phyloP scores from a whole-genome alignment of 1,284 basidiomycete genomes.

The Ustilago shanxiensis region DNA sequence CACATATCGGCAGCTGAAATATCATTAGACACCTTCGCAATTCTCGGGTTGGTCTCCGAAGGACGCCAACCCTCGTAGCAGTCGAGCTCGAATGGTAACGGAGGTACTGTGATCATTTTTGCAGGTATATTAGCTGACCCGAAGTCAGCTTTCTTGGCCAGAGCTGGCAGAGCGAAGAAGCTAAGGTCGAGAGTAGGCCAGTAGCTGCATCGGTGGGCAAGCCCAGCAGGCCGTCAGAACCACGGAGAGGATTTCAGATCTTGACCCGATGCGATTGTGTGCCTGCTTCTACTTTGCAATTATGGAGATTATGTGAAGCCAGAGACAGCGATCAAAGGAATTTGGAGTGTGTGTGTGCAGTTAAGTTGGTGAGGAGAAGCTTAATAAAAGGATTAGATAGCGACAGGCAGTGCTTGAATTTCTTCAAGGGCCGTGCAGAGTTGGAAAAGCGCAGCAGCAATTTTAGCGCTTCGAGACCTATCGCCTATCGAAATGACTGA shows the following conservation, averaged over 20 bases:
- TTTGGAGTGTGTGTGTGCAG: too few species aligned
- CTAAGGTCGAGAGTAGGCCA: background rate
- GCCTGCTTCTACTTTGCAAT: background rate
- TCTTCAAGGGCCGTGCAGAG: slow-evolving; percentile 9
- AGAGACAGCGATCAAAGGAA: background rate
- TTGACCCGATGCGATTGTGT: background rate
- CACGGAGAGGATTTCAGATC: too few species aligned
- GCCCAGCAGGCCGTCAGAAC: background rate
- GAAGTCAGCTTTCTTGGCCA: background rate
- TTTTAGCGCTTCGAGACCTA: background rate
- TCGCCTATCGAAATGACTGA: background rate
- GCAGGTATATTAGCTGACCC: background rate
- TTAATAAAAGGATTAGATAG: background rate
- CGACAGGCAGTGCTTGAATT: slow-evolving; percentile 19
- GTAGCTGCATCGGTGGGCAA: background rate
- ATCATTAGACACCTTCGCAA: slow-evolving; percentile 23
- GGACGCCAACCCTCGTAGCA: slow-evolving; percentile 40
- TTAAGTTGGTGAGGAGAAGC: background rate
- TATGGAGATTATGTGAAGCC: background rate
- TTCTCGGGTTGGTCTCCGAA: slow-evolving; percentile 14
- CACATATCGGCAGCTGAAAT: slow-evolving; percentile 59
- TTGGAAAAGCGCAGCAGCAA: background rate
- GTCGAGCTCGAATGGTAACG: slow-evolving; percentile 37
- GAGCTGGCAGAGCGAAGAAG: background rate
- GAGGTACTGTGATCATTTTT: slow-evolving; percentile 35